phyloP scores from a whole-genome alignment of 108 stramenopile genomes.

The Seminavis robusta region DNA sequence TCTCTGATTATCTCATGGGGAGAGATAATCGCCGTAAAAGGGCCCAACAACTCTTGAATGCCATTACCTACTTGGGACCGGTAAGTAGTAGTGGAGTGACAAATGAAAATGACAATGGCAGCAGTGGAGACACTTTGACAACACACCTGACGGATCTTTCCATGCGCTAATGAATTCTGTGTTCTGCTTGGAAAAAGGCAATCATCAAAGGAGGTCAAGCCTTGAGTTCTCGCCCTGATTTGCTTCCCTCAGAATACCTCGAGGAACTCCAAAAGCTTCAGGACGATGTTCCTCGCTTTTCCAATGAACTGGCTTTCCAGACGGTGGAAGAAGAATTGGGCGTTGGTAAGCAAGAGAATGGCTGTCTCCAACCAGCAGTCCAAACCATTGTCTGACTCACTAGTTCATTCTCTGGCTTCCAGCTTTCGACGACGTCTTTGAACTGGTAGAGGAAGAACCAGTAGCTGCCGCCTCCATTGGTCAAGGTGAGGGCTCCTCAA shows the following conservation, averaged over 20 bases:
- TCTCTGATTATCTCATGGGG: conserved; percentile 65
- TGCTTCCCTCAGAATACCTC: conserved; percentile 91
- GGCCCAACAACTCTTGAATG: conserved; percentile 76
- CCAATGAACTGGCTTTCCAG: conserved; percentile 77
- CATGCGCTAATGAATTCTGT: too few species aligned
- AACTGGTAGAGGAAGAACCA: conserved; percentile 82
- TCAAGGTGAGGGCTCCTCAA: conserved; percentile 23
- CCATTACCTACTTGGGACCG: conserved; percentile 84
- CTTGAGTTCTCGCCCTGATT: conserved; percentile 85
- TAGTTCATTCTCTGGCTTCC: not conserved
- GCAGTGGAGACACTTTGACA: too few species aligned
- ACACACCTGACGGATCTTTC: too few species aligned
- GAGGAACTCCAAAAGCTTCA: conserved; percentile 95
- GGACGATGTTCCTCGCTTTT: conserved; percentile 91
- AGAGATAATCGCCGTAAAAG: conserved; percentile 46
- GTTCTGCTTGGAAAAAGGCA: too few species aligned
- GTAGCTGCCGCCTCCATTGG: conserved; percentile 80
- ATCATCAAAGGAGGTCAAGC: conserved; percentile 96
- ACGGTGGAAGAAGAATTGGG: conserved; percentile 87
- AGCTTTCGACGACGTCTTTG: conserved; percentile 79
- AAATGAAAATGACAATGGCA: too few species aligned
- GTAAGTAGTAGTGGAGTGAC: too few species aligned
- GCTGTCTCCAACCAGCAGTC: not conserved
- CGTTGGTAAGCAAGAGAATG: not conserved
- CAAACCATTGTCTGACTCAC: not conserved